Percentiles rank a stretch among this genome's conserved stretches.
phyloP scores from a whole-genome alignment of 2,329 filamentous ascomycete genomes.

The Colletotrichum sp. region DNA sequence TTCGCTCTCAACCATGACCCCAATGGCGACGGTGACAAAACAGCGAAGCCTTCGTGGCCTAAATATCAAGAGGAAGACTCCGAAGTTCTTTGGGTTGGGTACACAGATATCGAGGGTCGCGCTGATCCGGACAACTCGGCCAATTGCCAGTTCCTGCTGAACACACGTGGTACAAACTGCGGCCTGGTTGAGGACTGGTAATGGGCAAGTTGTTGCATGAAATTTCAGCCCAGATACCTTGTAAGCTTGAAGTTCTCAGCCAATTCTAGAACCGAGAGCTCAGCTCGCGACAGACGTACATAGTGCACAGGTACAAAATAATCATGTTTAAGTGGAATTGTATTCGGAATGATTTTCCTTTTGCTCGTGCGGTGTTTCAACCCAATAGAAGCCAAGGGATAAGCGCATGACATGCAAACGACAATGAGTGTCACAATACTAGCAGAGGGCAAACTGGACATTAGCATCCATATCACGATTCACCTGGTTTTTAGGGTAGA shows the following conservation, averaged over 20 bases:
- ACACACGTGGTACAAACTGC: neutral
- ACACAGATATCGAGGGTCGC: neutral
- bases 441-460: neutral
- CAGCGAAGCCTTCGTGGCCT: neutral
- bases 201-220: neutral
- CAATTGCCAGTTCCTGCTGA: neutral
- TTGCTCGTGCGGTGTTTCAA: neutral
- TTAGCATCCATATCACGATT: neutral
- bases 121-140: neutral
- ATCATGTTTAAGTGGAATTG: accelerated
- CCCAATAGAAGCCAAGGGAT: neutral
- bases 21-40: neutral
- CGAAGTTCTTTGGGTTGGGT: neutral
- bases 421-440: neutral
- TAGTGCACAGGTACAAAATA: neutral
- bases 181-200: neutral
- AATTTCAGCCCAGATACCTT: neutral
- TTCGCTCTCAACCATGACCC: neutral
- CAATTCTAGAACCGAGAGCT: neutral
- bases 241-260: neutral
- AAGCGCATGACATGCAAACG: neutral
- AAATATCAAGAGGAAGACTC: neutral
- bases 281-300: neutral
- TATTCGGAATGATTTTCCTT: neutral
- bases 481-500: neutral